Base-by-base conservation (phyloP, 306 rosid species). In the Sicyos edulis region DNA sequence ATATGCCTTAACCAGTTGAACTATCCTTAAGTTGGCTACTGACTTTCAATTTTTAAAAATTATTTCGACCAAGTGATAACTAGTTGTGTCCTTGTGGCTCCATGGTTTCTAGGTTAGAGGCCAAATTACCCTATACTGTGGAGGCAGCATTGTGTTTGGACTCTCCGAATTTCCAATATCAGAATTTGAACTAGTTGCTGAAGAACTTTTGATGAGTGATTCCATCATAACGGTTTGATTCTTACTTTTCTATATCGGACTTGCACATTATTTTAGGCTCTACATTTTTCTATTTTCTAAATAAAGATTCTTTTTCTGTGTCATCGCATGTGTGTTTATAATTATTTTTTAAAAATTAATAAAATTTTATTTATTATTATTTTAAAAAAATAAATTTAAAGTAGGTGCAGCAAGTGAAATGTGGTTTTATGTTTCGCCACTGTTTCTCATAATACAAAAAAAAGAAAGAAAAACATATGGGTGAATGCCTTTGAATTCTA, bases 131-230 rank as follows among this genome's bases (percentile, higher is more conserved):
- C 85, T 93, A 40, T 93, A 90, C 53, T 34, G 79, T 82, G 97
- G 97, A 68, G 98, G 88, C 78, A 93, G 96, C 88, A 85, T 93
- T 78, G 84, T 88, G 73, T 93, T 93, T 81, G 98, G 98, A 66
- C 56, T 93, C 81, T 90, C 98, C 0, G 85, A 93, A 24, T 90
- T 70, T 84, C 98, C 98, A 78, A 74, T 93, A 64, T 93, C 98
- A 32, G 98, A 93, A 82, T 93, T 93, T 82, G 98, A 93, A 83
- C 97, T 93, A 49, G 98, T 93, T 70, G 98, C 98, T 0, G 98
- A 93, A 82, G 98, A 93, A 83, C 96, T 93, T 87, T 83, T 93
- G 82, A 86, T 93, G 96, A 93, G 98, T 54, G 96, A 93, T 87
- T 93, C 98, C 70, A 66, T 86, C 80, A 83, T 93, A 82, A 86